Evolutionary conservation across 192 early-diverging fungal species (phyloP).

Genomic region (Coemansia sp.): DNA sequence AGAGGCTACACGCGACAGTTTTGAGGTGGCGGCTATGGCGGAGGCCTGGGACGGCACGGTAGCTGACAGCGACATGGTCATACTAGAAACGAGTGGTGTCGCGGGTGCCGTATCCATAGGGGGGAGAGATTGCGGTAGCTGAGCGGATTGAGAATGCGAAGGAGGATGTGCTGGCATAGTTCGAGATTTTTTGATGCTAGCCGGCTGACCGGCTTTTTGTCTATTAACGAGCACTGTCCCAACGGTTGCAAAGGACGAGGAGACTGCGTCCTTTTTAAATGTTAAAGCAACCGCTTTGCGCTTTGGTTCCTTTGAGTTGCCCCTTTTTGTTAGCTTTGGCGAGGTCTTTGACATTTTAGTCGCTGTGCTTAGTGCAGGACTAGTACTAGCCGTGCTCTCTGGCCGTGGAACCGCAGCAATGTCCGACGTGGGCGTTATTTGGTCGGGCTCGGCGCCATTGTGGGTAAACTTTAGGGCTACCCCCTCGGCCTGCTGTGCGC

Average conservation of each 20-base stretch:
- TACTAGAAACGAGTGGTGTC: not conserved
- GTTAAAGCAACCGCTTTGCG: not conserved
- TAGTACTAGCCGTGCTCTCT: slow-evolving; percentile 13
- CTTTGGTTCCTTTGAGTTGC: slow-evolving; percentile 12
- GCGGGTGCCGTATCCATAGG: not conserved
- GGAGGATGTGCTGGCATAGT: not conserved
- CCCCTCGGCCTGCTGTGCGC: not conserved
- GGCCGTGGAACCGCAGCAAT: not conserved
- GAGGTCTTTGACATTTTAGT: slow-evolving; percentile 27
- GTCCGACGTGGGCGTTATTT: not conserved
- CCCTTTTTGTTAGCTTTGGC: slow-evolving; percentile 10
- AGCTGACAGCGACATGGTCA: not conserved
- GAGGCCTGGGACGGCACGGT: not conserved
- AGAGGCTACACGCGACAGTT: not conserved
- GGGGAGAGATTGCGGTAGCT: not conserved
- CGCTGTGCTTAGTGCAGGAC: slow-evolving; percentile 37
- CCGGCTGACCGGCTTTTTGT: not conserved
- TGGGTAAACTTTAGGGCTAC: not conserved
- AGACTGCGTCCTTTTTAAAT: slow-evolving; percentile 4
- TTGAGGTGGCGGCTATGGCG: not conserved
- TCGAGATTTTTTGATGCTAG: not conserved
- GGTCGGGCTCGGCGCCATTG: not conserved
- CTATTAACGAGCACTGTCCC: not conserved
- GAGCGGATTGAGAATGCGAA: not conserved
- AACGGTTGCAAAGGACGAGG: not conserved